Evolutionary conservation across 768 basidiomycete species (phyloP).

Genomic region (Galerina sulciceps): DNA sequence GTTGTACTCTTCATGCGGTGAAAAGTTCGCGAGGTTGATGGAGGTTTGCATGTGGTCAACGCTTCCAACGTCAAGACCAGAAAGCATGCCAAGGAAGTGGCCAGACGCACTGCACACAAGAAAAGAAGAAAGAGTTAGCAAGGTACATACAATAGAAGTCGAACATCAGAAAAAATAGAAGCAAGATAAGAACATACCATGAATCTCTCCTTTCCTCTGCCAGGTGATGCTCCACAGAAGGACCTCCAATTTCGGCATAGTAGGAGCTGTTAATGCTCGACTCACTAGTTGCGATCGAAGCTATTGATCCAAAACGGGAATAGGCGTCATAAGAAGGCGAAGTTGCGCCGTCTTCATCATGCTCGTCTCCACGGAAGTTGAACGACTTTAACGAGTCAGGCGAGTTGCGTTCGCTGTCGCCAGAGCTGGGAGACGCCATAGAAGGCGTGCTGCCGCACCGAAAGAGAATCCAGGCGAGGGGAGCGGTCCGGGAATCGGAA

Average conservation of each 20-base stretch:
- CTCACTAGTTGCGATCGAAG: constrained; percentile 64
- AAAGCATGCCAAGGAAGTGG: constrained; percentile 46
- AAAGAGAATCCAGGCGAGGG: constrained; percentile 69
- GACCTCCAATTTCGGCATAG: constrained; percentile 25
- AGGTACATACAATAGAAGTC: constrained; percentile 4
- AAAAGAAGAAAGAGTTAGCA: constrained; percentile 3
- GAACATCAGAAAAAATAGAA: constrained; percentile 15
- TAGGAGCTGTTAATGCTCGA: constrained; percentile 52
- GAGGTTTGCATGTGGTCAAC: constrained; percentile 20
- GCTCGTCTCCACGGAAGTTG: constrained; percentile 50
- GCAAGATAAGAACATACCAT: constrained; percentile 35
- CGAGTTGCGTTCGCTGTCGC: constrained; percentile 56
- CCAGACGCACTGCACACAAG: constrained; percentile 32
- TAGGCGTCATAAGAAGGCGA: constrained; percentile 52
- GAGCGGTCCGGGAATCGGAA: constrained; percentile 59
- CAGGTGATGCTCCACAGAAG: constrained; percentile 29
- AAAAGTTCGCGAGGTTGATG: constrained; percentile 21
- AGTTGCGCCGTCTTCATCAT: constrained; percentile 54
- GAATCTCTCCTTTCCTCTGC: constrained; percentile 43
- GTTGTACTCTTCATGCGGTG: constrained; percentile 30
- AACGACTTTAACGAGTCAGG: constrained; percentile 55
- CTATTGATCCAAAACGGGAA: constrained; percentile 65
- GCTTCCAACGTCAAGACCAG: constrained; percentile 43
- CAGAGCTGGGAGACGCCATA: constrained; percentile 51
- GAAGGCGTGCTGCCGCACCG: constrained; percentile 60